Base-by-base conservation (phyloP, 352 stramenopile species). In the Stramenopiles sp. region DNA sequence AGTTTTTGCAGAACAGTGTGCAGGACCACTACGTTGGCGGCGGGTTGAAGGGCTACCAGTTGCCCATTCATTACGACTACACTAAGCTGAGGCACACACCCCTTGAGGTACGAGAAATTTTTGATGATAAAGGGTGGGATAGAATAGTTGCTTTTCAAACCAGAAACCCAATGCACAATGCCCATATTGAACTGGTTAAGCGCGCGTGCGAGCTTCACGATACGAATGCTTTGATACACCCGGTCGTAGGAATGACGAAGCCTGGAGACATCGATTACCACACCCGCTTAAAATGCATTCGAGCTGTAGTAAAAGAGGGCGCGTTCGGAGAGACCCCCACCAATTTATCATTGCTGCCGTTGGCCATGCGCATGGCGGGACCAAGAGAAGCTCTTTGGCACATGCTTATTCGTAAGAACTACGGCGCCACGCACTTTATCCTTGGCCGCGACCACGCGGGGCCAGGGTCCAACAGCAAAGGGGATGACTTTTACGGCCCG, bases 401-500 rank as follows among this genome's bases (percentile, higher is more conserved):
- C 81, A 92, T 93, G 85, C 92, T 95, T 79, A 94, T 95, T 80
- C 87, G 89, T 49, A 94, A 94, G 81, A 95, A 95, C 82, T 94
- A 90, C 81, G 86, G 87, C 68, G 74, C 74, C 12, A 93, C 88
- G n/a, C 87, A 94, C 80, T 95, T 95, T 77, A 94, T 95, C 78
- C 90, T 95, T 76, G 89, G 89, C 77, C 81, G 89, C 77, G 89
- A 95, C 80, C 94, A 94, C 87, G 89, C 89, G 69, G 89, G 89
- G 80, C 91, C 82, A 76, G 94, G 94, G 81, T 88, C 80, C 43
- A 85, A 79, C 71, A 82, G 93, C 49, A 91, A 84, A 69, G 88
- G 87, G 37, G 86, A 94, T 33, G 89, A 95, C 77, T 95, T 92
- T 81, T 95, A 95, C 77, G 88, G 89, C 34, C 81, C 89, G 33